Percentiles rank a stretch among this genome's conserved stretches.
These are phyloP conservation scores for Boletus pseudo-olivaceus DNA, from an alignment of 768 basidiomycete species.

Conservation along the genomic window DNA sequence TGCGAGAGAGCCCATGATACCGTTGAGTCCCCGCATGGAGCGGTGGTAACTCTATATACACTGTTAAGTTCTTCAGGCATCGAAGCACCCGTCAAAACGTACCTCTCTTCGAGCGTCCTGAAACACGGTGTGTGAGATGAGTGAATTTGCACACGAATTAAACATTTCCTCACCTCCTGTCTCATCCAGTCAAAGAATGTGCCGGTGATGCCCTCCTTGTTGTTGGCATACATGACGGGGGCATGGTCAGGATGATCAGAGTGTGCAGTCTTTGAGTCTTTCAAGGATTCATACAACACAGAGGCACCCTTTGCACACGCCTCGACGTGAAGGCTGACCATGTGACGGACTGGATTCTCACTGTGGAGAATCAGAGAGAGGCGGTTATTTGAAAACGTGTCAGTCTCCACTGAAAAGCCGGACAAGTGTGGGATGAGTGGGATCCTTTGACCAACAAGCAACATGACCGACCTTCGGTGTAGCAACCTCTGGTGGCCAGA, in stretches of 20 bases:
- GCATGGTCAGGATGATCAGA: constrained; percentile 22
- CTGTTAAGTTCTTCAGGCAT: not conserved
- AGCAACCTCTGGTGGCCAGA: constrained; percentile 29
- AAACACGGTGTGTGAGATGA: not conserved
- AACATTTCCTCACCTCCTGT: constrained; percentile 14
- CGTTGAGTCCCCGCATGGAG: constrained; percentile 23
- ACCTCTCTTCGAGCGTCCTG: constrained; percentile 24
- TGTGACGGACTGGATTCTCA: constrained; percentile 20
- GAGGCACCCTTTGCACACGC: constrained; percentile 13
- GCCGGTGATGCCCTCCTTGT: constrained; percentile 17
- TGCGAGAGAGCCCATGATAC: constrained; percentile 25
- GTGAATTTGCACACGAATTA: not conserved
- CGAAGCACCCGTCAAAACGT: not conserved
- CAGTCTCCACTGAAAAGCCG: constrained; percentile 20
- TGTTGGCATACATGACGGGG: constrained; percentile 19
- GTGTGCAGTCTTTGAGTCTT: constrained; percentile 17
- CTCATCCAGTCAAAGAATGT: constrained; percentile 26
- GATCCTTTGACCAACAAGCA: not conserved
- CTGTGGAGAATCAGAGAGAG: constrained; percentile 29
- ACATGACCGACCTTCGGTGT: constrained; percentile 29
- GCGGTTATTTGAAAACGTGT: constrained; percentile 35
- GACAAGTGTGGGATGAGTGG: not conserved
- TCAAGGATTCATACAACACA: constrained; percentile 27
- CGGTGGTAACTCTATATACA: constrained; percentile 18
- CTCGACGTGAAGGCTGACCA: constrained; percentile 20